Conservation (phyloP, 1,139 yeast genomes). For the Debaryomyces subglobosus region DNA sequence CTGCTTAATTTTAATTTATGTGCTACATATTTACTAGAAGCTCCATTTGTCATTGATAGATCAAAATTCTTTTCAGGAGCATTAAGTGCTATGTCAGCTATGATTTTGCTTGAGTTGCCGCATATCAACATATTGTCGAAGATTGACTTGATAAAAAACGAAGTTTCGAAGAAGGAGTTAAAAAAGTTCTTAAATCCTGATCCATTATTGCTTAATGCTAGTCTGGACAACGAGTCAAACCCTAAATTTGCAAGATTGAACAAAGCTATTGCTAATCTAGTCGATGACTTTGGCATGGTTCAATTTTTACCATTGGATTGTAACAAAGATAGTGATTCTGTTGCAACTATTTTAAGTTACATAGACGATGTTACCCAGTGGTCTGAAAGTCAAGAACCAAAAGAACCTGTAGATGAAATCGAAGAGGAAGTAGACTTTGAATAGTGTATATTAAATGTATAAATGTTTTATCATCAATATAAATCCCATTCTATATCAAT, state of each 20-base stretch:
- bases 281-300: conserved; percentile 98
- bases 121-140: conserved; percentile 89
- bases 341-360: conserved; percentile 83
- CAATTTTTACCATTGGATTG: conserved; percentile 92
- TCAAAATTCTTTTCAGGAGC: conserved; percentile 96
- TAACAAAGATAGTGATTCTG: conserved; percentile 67
- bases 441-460: conserved; percentile 6
- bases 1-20: conserved; percentile 83
- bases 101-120: conserved; percentile 92
- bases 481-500: background rate
- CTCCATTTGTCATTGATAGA: conserved; percentile 88
- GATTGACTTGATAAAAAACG: conserved; percentile 79
- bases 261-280: conserved; percentile 80
- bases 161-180: conserved; percentile 70
- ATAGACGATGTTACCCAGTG: conserved; percentile 98
- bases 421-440: conserved; percentile 31
- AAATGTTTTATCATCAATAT: background rate
- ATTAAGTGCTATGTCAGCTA: conserved; percentile 95
- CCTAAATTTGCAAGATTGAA: conserved; percentile 79
- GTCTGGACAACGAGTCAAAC: conserved; percentile 50
- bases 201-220: conserved; percentile 61
- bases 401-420: conserved; percentile 83
- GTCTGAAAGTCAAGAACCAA: conserved; percentile 96
- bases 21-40: conserved; percentile 90
- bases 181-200: conserved; percentile 91